Conservation (phyloP, 331 rosid genomes). For the Dryas integrifolia region DNA sequence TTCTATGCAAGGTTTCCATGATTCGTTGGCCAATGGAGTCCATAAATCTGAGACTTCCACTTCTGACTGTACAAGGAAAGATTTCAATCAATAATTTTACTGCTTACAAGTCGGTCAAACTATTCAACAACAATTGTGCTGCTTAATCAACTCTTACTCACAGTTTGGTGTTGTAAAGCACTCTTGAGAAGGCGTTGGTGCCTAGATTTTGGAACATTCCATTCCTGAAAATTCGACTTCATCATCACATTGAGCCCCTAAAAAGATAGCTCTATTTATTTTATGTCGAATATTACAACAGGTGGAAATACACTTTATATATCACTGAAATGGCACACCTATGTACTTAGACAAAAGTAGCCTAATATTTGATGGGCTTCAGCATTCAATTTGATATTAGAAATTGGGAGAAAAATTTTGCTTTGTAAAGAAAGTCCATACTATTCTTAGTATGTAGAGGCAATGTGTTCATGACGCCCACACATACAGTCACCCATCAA, state of each 20-base stretch:
- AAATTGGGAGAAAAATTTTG: neutral
- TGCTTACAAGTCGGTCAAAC: conserved; percentile 15
- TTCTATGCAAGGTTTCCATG: conserved; percentile 60
- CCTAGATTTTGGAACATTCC: conserved; percentile 65
- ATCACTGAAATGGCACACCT: neutral
- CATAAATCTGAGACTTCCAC: conserved; percentile 57
- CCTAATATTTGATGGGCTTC: neutral
- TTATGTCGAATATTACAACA: neutral
- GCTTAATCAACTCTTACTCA: conserved; percentile 46
- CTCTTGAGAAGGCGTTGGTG: conserved; percentile 72
- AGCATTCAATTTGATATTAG: neutral
- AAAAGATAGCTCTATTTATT: conserved; percentile 4
- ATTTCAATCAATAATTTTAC: neutral
- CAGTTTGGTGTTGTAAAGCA: conserved; percentile 66
- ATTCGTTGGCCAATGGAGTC: conserved; percentile 59
- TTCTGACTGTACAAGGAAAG: conserved; percentile 44
- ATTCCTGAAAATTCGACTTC: conserved; percentile 47
- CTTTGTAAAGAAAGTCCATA: neutral
- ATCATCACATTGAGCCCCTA: conserved; percentile 15
- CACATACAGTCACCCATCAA: neutral
- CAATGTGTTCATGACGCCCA: neutral
- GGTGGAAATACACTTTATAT: neutral
- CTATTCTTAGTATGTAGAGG: neutral
- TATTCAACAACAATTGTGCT: conserved; percentile 14
- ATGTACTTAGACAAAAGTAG: neutral